Evolutionary conservation across 139 green algal species (phyloP).

Genomic region (Haematococcus lacustris): DNA sequence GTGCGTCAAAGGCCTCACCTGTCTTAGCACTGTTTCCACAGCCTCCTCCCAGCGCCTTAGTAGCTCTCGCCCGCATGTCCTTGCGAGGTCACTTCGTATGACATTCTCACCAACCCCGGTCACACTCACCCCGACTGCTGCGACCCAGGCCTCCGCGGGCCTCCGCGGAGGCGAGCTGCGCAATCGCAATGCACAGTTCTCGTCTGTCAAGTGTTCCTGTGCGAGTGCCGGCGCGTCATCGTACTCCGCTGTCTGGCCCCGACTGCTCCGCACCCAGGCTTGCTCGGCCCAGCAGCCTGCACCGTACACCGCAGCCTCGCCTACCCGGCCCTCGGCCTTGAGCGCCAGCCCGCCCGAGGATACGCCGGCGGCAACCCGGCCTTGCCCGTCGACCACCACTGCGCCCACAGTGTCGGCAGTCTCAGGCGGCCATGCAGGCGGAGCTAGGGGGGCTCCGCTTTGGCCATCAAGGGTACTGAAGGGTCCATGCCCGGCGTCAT

Average conservation of each 20-base stretch:
- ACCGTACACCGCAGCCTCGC: slow-evolving; percentile 70
- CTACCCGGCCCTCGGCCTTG: slow-evolving; percentile 67
- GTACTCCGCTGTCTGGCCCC: not conserved
- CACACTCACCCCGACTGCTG: slow-evolving; percentile 46
- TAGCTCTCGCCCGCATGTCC: slow-evolving; percentile 8
- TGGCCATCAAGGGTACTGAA: too few species aligned
- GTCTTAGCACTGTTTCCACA: too few species aligned
- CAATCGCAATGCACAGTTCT: not conserved
- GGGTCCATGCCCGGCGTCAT: too few species aligned
- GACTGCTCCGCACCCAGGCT: not conserved
- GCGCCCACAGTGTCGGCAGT: slow-evolving; percentile 64
- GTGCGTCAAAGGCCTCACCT: too few species aligned
- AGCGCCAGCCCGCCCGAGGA: slow-evolving; percentile 79
- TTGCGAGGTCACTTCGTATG: slow-evolving; percentile 52
- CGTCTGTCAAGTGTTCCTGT: not conserved
- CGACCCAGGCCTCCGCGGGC: too few species aligned
- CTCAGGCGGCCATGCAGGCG: not conserved
- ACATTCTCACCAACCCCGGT: slow-evolving; percentile 68
- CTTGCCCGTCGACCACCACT: slow-evolving; percentile 48
- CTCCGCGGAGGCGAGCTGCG: not conserved
- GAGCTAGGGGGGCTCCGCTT: too few species aligned
- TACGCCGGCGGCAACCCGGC: slow-evolving; percentile 59
- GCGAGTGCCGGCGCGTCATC: not conserved
- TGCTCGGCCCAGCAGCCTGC: slow-evolving; percentile 60
- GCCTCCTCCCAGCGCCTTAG: too few species aligned